Conservation (phyloP, 352 stramenopile species). For the Phytophthora citricola region DNA sequence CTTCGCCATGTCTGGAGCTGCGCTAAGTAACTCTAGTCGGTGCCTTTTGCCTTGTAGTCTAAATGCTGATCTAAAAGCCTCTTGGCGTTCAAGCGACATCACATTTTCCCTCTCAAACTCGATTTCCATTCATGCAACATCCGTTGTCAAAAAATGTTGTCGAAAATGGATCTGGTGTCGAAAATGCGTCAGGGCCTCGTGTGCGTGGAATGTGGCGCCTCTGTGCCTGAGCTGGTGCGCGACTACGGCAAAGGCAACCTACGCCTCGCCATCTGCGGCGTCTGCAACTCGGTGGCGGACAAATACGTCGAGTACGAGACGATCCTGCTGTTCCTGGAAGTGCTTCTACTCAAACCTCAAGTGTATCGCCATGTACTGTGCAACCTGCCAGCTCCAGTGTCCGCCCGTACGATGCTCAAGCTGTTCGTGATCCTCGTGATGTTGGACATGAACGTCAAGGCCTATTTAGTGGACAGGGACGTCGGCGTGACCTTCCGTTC, state of each 20-base stretch:
- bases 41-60: not conserved
- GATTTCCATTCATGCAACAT: constrained; percentile 16
- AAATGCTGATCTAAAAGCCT: not conserved
- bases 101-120: not conserved
- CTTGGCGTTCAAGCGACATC: constrained; percentile 27
- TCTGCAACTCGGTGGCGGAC: constrained; percentile 80
- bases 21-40: no score
- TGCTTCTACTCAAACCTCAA: constrained; percentile 85
- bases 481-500: constrained; percentile 63
- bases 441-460: constrained; percentile 89
- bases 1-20: constrained; percentile 53
- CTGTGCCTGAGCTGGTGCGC: constrained; percentile 69
- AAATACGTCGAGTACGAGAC: constrained; percentile 92
- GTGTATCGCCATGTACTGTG: constrained; percentile 88
- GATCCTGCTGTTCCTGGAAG: constrained; percentile 85
- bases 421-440: constrained; percentile 82
- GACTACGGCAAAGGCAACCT: constrained; percentile 90
- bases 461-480: constrained; percentile 76
- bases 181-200: constrained; percentile 39
- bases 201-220: constrained; percentile 82
- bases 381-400: constrained; percentile 67
- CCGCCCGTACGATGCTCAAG: constrained; percentile 64
- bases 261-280: constrained; percentile 70
- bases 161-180: not conserved
- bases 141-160: not conserved